These are phyloP conservation scores for Phytopythium oedochilum DNA, from an alignment of 352 stramenopile species.

Conservation along the genomic window DNA sequence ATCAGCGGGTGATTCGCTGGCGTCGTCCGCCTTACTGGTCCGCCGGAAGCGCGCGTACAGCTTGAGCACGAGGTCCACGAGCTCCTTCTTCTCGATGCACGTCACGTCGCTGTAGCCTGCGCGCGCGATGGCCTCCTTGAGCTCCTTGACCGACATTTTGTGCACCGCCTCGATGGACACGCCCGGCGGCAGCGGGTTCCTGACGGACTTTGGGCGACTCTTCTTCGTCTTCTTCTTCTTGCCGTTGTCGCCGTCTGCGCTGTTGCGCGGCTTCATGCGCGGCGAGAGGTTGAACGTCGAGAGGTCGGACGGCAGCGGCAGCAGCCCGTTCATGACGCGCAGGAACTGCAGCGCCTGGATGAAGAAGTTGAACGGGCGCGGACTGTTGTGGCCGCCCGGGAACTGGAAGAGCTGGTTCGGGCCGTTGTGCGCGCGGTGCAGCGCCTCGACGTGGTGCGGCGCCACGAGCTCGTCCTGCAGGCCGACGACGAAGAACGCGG, in stretches of 20 bases:
- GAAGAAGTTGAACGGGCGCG: conserved; percentile 73
- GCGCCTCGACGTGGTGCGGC: conserved; percentile 61
- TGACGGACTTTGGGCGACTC: conserved; percentile 25
- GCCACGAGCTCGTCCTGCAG: conserved; percentile 78
- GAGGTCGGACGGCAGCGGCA: conserved; percentile 54
- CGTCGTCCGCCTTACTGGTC: conserved; percentile 34
- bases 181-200: conserved; percentile 54
- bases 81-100: conserved; percentile 79
- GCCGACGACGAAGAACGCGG: conserved; percentile 73
- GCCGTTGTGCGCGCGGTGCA: conserved; percentile 74
- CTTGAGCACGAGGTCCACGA: conserved; percentile 81
- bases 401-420: conserved; percentile 83
- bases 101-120: conserved; percentile 67
- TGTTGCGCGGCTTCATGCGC: conserved; percentile 6
- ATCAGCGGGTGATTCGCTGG: not conserved
- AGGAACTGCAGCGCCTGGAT: conserved; percentile 77
- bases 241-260: conserved; percentile 3
- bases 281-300: conserved; percentile 43
- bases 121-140: conserved; percentile 71
- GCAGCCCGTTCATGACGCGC: conserved; percentile 68
- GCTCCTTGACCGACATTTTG: conserved; percentile 70
- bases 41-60: conserved; percentile 62
- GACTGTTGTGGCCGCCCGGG: conserved; percentile 73
- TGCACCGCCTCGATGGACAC: conserved; percentile 60
- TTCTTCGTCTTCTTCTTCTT: conserved; percentile 38